Conservation (phyloP, 2,329 filamentous ascomycete genomes). For the Neonectria hederae region DNA sequence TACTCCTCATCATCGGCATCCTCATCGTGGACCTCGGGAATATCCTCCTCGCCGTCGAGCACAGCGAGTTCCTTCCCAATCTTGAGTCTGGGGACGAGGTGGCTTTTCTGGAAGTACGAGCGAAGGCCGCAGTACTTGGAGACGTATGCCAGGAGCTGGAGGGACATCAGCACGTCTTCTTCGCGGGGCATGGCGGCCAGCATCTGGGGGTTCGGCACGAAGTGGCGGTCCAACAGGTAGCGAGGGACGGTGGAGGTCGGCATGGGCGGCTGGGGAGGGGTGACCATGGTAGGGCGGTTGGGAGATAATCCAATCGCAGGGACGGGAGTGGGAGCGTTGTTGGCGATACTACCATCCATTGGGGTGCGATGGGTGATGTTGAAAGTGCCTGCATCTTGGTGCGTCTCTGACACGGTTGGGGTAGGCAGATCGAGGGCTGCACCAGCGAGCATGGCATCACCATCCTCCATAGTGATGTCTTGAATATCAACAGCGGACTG, state of each 20-base stretch:
- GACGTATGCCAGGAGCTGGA: slow-evolving; percentile 95
- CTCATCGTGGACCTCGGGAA: slow-evolving; percentile 52
- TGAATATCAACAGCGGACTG: slow-evolving; percentile 86
- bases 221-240: slow-evolving; percentile 79
- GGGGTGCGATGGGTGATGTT: slow-evolving; percentile 90
- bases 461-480: slow-evolving; percentile 81
- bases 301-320: slow-evolving; percentile 78
- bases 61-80: slow-evolving; percentile 86
- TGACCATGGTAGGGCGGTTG: slow-evolving; percentile 73
- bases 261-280: slow-evolving; percentile 78
- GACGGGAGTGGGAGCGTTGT: slow-evolving; percentile 72
- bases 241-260: slow-evolving; percentile 78
- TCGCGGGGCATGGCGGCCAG: slow-evolving; percentile 94
- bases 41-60: slow-evolving; percentile 74
- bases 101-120: slow-evolving; percentile 93
- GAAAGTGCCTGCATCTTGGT: slow-evolving; percentile 86
- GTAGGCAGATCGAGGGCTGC: slow-evolving; percentile 79
- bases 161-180: slow-evolving; percentile 97
- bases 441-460: slow-evolving; percentile 80
- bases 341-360: slow-evolving; percentile 85
- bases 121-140: slow-evolving; percentile 98
- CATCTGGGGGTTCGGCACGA: slow-evolving; percentile 76
- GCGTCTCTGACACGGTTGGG: slow-evolving; percentile 81
- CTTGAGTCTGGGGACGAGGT: slow-evolving; percentile 90
- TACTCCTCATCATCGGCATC: slow-evolving; percentile 85